Base-by-base conservation (phyloP, 1,284 basidiomycete species). In the Melampsora abietis-canadensis region DNA sequence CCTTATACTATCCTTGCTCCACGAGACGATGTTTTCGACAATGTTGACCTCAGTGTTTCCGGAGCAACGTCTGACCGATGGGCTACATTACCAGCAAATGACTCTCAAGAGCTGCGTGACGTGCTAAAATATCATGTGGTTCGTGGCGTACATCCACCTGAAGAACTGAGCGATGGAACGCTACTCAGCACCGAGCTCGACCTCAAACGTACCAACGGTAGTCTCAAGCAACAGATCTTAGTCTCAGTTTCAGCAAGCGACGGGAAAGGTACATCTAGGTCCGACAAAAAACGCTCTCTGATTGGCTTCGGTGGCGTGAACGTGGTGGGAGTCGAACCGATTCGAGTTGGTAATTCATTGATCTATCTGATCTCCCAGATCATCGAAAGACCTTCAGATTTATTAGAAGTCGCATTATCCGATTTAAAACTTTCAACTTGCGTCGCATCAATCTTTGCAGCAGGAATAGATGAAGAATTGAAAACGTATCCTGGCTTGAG, bases 301-400 rank as follows among this genome's bases (percentile, higher is more conserved):
- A 87, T 98, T 68, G 85, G 88, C 15, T 97, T 98, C 80, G 92
- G 90, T 31, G 92, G 90, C 21, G 92, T 90, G 7, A 88, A 88
- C 57, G 87, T 91, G 19, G 86, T 95, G 75, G 54, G 57, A n/a
- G 89, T 89, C 12, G 88, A 90, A 47, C 88, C 86, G 76, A 90
- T 92, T 77, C 84, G 88, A 77, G 84, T 89, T 73, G 87, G 91
- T 76, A 89, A 90, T 73, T 89, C 89, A 7, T 81, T 94, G 76
- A 90, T 99, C 77, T 99, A 98, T 83, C 89, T 98, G 78, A 84
- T 98, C 60, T 91, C 92, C 0, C 87, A 89, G 44, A 88, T 94
- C 0, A 85, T 98, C 27, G 85, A 87, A 7, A 91, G 92, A 17
- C 96, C 96, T 0, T 84, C 86, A 0, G 91, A 94, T 80, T 87